Base-by-base conservation (phyloP, 2,329 filamentous ascomycete species). In the Fusarium sp. region DNA sequence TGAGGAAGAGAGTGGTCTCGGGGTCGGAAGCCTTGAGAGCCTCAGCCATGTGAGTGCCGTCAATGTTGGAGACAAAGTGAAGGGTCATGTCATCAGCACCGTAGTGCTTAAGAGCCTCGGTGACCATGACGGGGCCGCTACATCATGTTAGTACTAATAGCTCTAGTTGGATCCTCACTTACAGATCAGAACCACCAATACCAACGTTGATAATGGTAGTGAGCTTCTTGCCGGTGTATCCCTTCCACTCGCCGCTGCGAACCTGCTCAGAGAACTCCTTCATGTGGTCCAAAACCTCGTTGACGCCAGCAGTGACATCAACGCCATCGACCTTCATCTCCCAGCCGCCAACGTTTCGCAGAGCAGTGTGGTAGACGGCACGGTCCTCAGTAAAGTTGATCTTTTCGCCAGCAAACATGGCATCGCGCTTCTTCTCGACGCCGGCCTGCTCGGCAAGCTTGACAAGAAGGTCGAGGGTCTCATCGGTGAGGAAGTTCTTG, bases 21-120 rank as follows among this genome's bases (percentile, higher is more conserved):
- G 96, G 96, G 84, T 99, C 92, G 10, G 96, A 97, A 79, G 92
- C 86, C 82, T 91, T 92, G 70, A 98, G 90, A 60, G 96, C 95
- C 87, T 99, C 96, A 57, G 95, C 94, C 83, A 98, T 94, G 87
- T 99, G 96, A 64, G 96, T 99, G 77, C 96, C 96, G 83, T 99
- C 96, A 82, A 99, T 98, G 90, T 99, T 99, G 87, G 96, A 98
- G 78, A 99, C 96, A 80, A 99, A 99, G 89, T 98, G 96, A 54
- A 98, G 90, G 74, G 92, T 98, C 87, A 95, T 90, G 84, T 93
- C 92, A 71, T 92, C 90, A 82, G 94, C 92, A 58, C 94, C 94
- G 84, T 99, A 99, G 82, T 95, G 90, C 89, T 98, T 98, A 79
- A 99, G 91, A 54, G 96, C 95, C 86, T 99, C 96, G 45, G 95